These are phyloP conservation scores for Kentomonas sorsogonicus DNA, from an alignment of 208 protist genomes.

Conservation along the genomic window DNA sequence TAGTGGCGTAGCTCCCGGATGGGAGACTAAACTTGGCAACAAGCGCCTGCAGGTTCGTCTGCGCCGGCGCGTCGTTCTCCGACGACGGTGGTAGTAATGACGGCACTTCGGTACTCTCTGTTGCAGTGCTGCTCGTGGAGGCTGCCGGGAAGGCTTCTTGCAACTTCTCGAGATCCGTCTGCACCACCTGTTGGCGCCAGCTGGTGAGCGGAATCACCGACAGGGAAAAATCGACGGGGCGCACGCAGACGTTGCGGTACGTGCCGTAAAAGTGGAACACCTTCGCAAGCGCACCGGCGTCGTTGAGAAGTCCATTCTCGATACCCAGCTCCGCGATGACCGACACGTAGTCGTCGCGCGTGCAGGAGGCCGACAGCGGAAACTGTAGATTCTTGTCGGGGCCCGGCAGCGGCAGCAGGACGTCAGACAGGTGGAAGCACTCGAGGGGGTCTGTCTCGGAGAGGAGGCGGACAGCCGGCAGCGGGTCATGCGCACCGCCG, in stretches of 20 bases:
- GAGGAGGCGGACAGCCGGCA: constrained; percentile 56
- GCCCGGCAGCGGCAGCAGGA: constrained; percentile 90
- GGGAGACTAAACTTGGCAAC: constrained; percentile 73
- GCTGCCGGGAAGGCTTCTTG: too few species aligned
- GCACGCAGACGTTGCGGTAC: constrained; percentile 68
- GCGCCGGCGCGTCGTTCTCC: neutral
- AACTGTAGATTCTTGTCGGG: constrained; percentile 65
- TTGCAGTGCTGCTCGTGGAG: too few species aligned
- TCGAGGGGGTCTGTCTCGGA: constrained; percentile 49
- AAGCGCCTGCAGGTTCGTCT: constrained; percentile 27
- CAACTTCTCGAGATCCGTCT: constrained; percentile 58
- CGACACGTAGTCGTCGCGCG: constrained; percentile 43
- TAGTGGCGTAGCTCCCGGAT: constrained; percentile 83
- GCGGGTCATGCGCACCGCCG: constrained; percentile 8
- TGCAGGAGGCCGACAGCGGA: constrained; percentile 44
- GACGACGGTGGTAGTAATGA: neutral
- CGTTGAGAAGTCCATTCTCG: neutral
- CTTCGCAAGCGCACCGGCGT: constrained; percentile 49
- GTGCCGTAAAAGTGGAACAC: constrained; percentile 85
- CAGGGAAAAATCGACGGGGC: constrained; percentile 37
- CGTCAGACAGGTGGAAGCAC: constrained; percentile 71
- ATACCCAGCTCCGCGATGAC: constrained; percentile 28
- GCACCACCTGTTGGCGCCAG: constrained; percentile 45
- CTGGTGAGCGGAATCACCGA: constrained; percentile 15
- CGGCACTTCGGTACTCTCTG: too few species aligned